phyloP scores from a whole-genome alignment of 2,329 filamentous ascomycete species.

The Penicillium sp. region DNA sequence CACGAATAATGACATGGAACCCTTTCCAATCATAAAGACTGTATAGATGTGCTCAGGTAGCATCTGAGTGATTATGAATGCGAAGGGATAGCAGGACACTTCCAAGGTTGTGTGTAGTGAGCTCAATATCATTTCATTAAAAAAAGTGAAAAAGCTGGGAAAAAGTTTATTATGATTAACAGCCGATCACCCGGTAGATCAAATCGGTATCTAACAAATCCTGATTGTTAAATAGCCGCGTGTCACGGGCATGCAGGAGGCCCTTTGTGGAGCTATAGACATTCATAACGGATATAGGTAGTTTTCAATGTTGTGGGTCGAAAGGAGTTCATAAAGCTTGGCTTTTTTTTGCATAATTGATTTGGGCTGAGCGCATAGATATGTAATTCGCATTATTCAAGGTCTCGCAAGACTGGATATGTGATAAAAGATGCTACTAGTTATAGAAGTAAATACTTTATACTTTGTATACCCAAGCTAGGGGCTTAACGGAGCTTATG shows the following conservation, averaged over 20 bases:
- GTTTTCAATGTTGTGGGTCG: not conserved
- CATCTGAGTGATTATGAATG: too few species aligned
- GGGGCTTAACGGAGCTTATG: not conserved
- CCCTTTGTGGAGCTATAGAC: not conserved
- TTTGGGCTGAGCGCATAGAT: not conserved
- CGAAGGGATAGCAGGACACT: too few species aligned
- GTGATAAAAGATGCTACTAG: not conserved
- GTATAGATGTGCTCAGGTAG: too few species aligned
- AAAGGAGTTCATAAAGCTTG: constrained; percentile 8
- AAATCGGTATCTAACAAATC: not conserved
- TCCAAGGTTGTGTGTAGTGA: not conserved
- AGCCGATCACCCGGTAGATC: constrained; percentile 10
- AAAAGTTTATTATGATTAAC: constrained; percentile 1
- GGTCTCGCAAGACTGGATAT: not conserved
- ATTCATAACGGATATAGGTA: not conserved
- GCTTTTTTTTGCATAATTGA: not conserved
- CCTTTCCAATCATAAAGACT: too few species aligned
- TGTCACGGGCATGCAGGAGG: constrained; percentile 11
- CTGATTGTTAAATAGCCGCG: constrained; percentile 1
- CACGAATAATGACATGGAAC: too few species aligned
- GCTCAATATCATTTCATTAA: not conserved
- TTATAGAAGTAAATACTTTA: not conserved
- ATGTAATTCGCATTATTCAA: constrained; percentile 5
- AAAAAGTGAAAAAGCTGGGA: not conserved
- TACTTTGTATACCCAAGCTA: not conserved